Evolutionary conservation across 176 grass and related monocot genomes (phyloP), one percentile per base, ranked within the genome.

Genomic region (Ananas comosus): DNA sequence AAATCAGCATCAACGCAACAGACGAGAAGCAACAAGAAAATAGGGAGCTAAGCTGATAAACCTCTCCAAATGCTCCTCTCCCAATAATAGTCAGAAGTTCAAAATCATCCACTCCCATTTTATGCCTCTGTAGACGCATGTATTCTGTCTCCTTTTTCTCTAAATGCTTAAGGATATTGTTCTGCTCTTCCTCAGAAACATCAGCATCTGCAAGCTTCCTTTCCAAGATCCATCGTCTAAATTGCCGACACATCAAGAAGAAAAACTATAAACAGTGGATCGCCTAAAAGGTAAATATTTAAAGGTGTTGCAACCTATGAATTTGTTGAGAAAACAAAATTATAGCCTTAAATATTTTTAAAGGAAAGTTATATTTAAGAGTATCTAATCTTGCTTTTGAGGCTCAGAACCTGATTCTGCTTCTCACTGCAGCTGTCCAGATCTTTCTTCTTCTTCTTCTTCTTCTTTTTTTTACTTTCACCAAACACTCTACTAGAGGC

Each of bases 91-190:
- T 99, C 76, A 99, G 81, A 77, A 99, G 89, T 73, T 93, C 89
- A 93, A 99, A 99, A 86, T 99, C 94, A 77, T 99, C 94, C 50
- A 86, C 94, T 48, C 87, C 86, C 87, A 99, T 93, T 81, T 93
- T 99, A 73, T 99, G 89, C 83, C 94, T 93, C 72, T 99, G 89
- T 59, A 87, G 79, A 17, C 94, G 86, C 94, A 99, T 99, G 70
- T 93, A 93, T 80, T 99, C 89, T 19, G 94, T 99, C 64, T 99
- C 94, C 9, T 99, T 99, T 75, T 88, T 93, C 82, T 99, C 94
- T 65, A 99, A 88, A 81, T 93, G 78, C 77, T 97, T 97, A 14
- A 92, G 75, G 76, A 97, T 90, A 72, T 97, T 87, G 70, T 90
- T 88, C 76, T 92, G 78, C 87, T 97, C 94, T 81, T 97, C 94